Conservation (phyloP, 768 basidiomycete species). For the Sarcomyxa edulis region DNA sequence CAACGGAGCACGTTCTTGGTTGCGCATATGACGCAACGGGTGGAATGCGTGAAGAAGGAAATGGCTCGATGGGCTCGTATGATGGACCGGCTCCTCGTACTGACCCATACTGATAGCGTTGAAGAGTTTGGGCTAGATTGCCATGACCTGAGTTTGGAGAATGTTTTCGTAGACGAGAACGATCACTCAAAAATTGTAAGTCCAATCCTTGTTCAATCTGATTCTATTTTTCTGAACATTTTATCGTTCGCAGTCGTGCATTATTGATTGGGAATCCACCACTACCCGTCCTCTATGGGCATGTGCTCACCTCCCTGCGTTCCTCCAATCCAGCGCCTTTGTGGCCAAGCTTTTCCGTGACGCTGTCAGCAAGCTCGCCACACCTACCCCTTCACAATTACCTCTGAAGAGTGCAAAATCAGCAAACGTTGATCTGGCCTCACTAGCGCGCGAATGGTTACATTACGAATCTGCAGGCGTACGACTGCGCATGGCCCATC, state of each 20-base stretch:
- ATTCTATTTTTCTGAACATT: conserved; percentile 8
- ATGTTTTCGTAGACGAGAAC: conserved; percentile 71
- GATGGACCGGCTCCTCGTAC: conserved; percentile 52
- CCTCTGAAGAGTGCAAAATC: conserved; percentile 7
- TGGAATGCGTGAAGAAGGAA: conserved; percentile 60
- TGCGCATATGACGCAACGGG: conserved; percentile 60
- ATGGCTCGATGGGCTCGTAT: conserved; percentile 66
- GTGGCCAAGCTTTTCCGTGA: conserved; percentile 66
- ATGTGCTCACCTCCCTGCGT: conserved; percentile 75
- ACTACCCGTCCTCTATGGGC: conserved; percentile 84
- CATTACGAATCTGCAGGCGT: conserved; percentile 63
- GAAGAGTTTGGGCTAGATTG: conserved; percentile 80
- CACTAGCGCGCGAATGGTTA: conserved; percentile 66
- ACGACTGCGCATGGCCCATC: conserved; percentile 70
- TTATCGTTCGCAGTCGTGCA: conserved; percentile 55
- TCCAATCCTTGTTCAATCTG: conserved; percentile 10
- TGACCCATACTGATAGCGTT: conserved; percentile 20
- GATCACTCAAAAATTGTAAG: conserved; percentile 70
- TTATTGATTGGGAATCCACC: conserved; percentile 92
- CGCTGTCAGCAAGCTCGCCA: conserved; percentile 47
- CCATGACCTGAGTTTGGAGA: conserved; percentile 83
- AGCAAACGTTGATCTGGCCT: conserved; percentile 23
- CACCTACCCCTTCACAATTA: conserved; percentile 16
- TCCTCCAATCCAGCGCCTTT: conserved; percentile 75
- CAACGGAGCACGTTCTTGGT: conserved; percentile 76